Evolutionary conservation across 2,329 filamentous ascomycete genomes (phyloP), one percentile per base, ranked within the genome.

Genomic region (Aspergillus aculeatinus): DNA sequence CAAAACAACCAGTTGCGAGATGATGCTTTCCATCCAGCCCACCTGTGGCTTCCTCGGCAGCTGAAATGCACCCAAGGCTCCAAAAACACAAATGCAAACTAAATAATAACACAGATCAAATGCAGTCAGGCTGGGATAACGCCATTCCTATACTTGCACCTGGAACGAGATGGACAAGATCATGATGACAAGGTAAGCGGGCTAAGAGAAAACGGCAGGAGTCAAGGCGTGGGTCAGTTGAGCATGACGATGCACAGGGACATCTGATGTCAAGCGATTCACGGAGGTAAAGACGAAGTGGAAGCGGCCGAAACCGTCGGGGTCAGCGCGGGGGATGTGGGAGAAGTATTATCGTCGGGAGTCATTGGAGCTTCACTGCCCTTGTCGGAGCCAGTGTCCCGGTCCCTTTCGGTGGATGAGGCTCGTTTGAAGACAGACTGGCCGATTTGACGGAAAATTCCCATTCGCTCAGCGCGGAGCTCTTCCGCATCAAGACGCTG

Each of bases 391-490:
- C 66, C 60, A 27, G 65, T 60, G 44, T 73, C 68, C 54, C 65
- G 71, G 51, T 78, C 75, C 33, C 77, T 70, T 25, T 79, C 77
- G 1, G 71, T 72, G 5, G 77, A 79, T 5, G 75, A 69, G 2
- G 72, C 70, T 47, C 77, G 73, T 61, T 79, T 79, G 69, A 80
- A 78, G 56, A 81, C 73, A 6, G 77, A 76, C 59, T 80, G 76
- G 19, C 77, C 75, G 59, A 79, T 74, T 29, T 77, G 75, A 27
- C 74, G 73, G 57, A 79, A 68, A 57, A 78, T 77, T 16, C 75
- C 78, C 68, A 71, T 68, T 42, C 76, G 75, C 58, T 79, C 77
- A 4, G 72, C 74, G 29, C 74, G 73, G 11, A 76, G 70, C 50
- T 77, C 76, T 29, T 79, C 76, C 35, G 75, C 55, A 57, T 75